Evolutionary conservation across 1,284 basidiomycete genomes (phyloP).

Genomic region (Bjerkandera adusta): DNA sequence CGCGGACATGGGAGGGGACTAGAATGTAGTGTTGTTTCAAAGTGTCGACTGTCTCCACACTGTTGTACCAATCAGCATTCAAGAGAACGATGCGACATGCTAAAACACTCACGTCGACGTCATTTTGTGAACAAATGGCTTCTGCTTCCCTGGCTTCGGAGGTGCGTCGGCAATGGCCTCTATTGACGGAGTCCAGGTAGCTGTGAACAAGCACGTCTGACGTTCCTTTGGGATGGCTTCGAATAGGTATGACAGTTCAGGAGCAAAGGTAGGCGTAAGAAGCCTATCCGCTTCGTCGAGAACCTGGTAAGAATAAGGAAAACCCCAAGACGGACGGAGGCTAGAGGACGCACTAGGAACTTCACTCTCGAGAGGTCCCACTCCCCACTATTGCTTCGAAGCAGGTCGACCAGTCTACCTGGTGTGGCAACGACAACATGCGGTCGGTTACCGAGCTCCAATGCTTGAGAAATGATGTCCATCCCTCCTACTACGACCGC

Average conservation of each 20-base stretch:
- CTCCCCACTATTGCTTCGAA: constrained; percentile 76
- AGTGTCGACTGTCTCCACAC: constrained; percentile 82
- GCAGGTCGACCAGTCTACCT: constrained; percentile 90
- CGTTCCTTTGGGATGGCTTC: constrained; percentile 77
- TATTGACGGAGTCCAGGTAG: constrained; percentile 89
- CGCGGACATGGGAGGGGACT: constrained; percentile 93
- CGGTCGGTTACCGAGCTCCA: constrained; percentile 83
- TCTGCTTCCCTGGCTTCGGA: constrained; percentile 80
- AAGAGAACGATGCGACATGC: not conserved
- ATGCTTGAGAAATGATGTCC: constrained; percentile 96
- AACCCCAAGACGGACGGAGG: not conserved
- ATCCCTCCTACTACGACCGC: constrained; percentile 95
- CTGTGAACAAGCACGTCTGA: constrained; percentile 97
- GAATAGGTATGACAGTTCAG: constrained; percentile 84
- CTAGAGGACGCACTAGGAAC: constrained; percentile 66
- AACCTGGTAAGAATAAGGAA: constrained; percentile 51
- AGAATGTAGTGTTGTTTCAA: constrained; percentile 91
- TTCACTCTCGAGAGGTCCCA: constrained; percentile 87
- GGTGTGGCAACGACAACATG: constrained; percentile 97
- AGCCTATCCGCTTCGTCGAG: constrained; percentile 97
- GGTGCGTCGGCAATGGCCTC: constrained; percentile 75
- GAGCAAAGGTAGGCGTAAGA: constrained; percentile 87
- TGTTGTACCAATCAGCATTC: constrained; percentile 30
- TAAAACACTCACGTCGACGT: constrained; percentile 59
- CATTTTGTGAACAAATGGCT: constrained; percentile 87